A percentile compares a stretch with the other conserved stretches of the same genome.
These are phyloP conservation scores for Petunia hybrid DNA, from an alignment of 305 asterid genomes.

Conservation along the genomic window DNA sequence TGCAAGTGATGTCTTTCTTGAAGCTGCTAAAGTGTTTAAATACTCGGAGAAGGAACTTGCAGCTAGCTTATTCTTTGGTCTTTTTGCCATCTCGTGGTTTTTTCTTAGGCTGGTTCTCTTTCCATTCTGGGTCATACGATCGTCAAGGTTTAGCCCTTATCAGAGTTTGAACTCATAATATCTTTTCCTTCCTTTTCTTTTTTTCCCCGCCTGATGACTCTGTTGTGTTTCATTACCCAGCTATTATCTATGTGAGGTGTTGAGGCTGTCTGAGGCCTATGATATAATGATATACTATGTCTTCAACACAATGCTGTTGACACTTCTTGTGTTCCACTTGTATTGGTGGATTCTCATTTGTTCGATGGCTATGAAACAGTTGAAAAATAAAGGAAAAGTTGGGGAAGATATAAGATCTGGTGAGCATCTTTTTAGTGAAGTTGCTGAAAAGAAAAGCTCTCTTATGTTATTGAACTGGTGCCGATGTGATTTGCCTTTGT, in stretches of 20 bases:
- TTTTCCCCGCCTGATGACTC: constrained; percentile 42
- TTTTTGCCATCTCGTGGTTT: constrained; percentile 88
- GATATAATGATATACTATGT: constrained; percentile 58
- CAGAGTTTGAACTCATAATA: neutral
- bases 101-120: constrained; percentile 75
- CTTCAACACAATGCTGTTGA: constrained; percentile 85
- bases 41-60: constrained; percentile 86
- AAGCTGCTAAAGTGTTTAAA: constrained; percentile 93
- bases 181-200: neutral
- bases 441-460: no score
- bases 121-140: constrained; percentile 86
- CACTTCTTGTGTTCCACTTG: constrained; percentile 82
- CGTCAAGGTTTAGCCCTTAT: constrained; percentile 66
- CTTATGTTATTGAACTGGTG: no score
- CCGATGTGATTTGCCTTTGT: no score
- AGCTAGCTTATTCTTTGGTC: constrained; percentile 83
- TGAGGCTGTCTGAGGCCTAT: constrained; percentile 57
- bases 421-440: constrained; percentile 36
- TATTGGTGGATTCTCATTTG: constrained; percentile 97
- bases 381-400: constrained; percentile 77
- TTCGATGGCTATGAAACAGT: constrained; percentile 80
- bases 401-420: constrained; percentile 99
- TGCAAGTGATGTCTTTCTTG: constrained; percentile 93
- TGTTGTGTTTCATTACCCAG: constrained; percentile 54
- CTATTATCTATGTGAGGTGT: constrained; percentile 50